A percentile compares a stretch with the other conserved stretches of the same genome.
Evolutionary conservation across 345 rosid species (phyloP).

Genomic region (Sonneratia alba): DNA sequence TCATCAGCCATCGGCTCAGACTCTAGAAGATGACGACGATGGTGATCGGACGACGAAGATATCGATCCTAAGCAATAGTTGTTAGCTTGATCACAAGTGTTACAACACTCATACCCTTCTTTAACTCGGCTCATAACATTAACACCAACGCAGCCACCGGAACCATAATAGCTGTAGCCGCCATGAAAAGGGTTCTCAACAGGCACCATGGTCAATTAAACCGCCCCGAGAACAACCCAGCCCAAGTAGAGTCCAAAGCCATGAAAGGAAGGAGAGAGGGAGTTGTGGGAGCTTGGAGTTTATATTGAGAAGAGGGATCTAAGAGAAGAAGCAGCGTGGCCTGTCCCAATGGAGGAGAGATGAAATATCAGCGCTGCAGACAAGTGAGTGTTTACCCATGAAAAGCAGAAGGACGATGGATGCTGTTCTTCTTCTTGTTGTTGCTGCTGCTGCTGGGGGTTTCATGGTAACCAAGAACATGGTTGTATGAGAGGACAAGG

Average conservation of each 20-base stretch:
- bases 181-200: constrained; percentile 9
- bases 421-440: neutral
- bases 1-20: constrained; percentile 57
- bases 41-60: neutral
- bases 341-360: neutral
- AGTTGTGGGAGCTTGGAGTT: neutral
- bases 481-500: constrained; percentile 25
- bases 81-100: neutral
- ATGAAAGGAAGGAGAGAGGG: constrained; percentile 17
- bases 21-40: neutral
- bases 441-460: neutral
- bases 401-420: neutral
- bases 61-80: constrained; percentile 5
- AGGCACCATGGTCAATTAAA: constrained; percentile 4
- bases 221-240: neutral
- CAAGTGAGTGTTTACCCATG: neutral
- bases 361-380: neutral
- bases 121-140: constrained; percentile 2
- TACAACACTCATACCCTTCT: constrained; percentile 3
- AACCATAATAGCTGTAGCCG: constrained; percentile 3
- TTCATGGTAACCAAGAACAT: constrained; percentile 5
- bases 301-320: constrained; percentile 3
- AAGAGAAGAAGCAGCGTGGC: neutral
- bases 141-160: neutral
- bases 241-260: constrained; percentile 6